A percentile compares a stretch with the other conserved stretches of the same genome.
Conservation (phyloP, 805 yeast species). For the Myxozyma lipomycoides region DNA sequence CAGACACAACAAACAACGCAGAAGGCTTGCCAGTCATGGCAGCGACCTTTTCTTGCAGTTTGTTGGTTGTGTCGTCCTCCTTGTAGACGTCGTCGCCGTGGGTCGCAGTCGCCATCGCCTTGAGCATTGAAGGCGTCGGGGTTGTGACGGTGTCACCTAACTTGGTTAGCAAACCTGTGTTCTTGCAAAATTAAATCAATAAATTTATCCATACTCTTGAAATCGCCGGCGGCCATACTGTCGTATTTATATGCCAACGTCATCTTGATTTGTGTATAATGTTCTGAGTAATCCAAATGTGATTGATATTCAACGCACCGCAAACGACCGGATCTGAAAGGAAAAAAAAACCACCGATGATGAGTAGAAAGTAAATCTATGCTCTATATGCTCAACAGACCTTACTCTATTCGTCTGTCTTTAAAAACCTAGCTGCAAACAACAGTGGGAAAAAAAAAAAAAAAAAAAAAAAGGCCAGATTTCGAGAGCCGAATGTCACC, state of each 20-base stretch:
- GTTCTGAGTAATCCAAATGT: too few relatives aligned
- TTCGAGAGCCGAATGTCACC: too few relatives aligned
- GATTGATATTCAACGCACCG: too few relatives aligned
- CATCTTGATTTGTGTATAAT: too few relatives aligned
- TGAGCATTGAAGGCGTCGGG: slow-evolving; percentile 71
- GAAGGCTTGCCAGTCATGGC: slow-evolving; percentile 72
- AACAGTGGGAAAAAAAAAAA: too few relatives aligned
- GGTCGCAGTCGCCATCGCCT: slow-evolving; percentile 53
- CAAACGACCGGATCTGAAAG: too few relatives aligned
- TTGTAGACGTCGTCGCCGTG: slow-evolving; percentile 86
- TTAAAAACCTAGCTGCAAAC: too few relatives aligned
- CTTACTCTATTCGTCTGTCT: too few relatives aligned
- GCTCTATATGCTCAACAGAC: too few relatives aligned
- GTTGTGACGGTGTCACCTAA: slow-evolving; percentile 77
- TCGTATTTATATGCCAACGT: slow-evolving; percentile 1
- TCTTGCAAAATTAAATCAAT: not conserved
- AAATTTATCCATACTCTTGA: slow-evolving; percentile 12
- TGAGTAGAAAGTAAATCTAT: too few relatives aligned
- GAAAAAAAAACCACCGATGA: too few relatives aligned
- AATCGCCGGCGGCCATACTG: slow-evolving; percentile 25
- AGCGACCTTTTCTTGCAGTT: slow-evolving; percentile 61
- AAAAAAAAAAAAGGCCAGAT: too few relatives aligned
- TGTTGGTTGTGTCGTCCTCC: slow-evolving; percentile 70
- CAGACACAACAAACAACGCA: slow-evolving; percentile 79
- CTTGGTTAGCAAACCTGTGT: not conserved